Conservation (phyloP, 2,329 filamentous ascomycete genomes). For the Monilinia aucupariae region DNA sequence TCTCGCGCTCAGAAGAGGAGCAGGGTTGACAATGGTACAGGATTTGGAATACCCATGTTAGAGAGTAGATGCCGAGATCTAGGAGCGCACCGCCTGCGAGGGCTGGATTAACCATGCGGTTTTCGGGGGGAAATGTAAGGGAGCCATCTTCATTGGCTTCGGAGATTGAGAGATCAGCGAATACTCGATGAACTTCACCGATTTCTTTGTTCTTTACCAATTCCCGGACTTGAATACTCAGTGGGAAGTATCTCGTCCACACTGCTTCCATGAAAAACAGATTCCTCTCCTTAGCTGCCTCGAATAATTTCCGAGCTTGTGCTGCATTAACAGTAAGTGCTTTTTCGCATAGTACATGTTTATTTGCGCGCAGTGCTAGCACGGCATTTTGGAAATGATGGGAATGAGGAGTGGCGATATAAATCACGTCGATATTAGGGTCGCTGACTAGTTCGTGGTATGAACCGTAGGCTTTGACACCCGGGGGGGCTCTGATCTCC, state of each 20-base stretch:
- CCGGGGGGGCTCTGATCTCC: slow-evolving; percentile 48
- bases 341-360: slow-evolving; percentile 68
- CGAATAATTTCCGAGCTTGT: slow-evolving; percentile 54
- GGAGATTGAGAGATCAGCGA: slow-evolving; percentile 41
- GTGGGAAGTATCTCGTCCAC: slow-evolving; percentile 66
- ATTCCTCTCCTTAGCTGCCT: slow-evolving; percentile 56
- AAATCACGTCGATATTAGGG: slow-evolving; percentile 61
- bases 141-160: slow-evolving; percentile 48
- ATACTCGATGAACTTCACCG: slow-evolving; percentile 42
- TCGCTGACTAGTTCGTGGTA: slow-evolving; percentile 63
- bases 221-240: slow-evolving; percentile 55
- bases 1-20: slow-evolving; percentile 34
- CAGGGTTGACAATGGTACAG: slow-evolving; percentile 58
- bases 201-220: slow-evolving; percentile 38
- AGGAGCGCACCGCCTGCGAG: slow-evolving; percentile 62
- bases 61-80: slow-evolving; percentile 63
- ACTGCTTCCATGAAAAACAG: slow-evolving; percentile 61
- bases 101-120: slow-evolving; percentile 64
- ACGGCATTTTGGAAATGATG: slow-evolving; percentile 68
- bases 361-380: slow-evolving; percentile 59
- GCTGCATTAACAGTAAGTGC: slow-evolving; percentile 64
- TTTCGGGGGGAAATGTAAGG: slow-evolving; percentile 38
- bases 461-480: slow-evolving; percentile 59
- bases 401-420: slow-evolving; percentile 66
- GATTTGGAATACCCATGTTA: slow-evolving; percentile 68